These are phyloP conservation scores for Moniliophthora roreri DNA, from an alignment of 1,284 basidiomycete species.

Conservation along the genomic window DNA sequence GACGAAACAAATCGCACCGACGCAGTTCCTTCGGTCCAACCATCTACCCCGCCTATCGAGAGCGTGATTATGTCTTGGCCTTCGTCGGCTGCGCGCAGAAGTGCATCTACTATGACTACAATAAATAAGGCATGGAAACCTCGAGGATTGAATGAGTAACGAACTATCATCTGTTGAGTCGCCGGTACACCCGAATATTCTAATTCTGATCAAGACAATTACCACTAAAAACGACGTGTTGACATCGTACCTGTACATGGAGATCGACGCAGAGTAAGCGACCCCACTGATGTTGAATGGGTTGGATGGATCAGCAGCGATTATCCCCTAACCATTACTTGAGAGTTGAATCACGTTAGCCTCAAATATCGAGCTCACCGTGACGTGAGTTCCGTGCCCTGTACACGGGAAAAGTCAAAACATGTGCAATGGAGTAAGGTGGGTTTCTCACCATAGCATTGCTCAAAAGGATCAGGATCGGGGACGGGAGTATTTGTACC, in stretches of 20 bases:
- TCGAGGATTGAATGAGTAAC: background rate
- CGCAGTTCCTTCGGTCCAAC: background rate
- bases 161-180: background rate
- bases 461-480: background rate
- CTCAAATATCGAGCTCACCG: no score
- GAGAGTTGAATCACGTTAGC: no score
- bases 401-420: background rate
- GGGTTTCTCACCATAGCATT: background rate
- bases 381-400: constrained; percentile 2
- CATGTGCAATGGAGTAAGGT: background rate
- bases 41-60: background rate
- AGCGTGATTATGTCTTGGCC: background rate
- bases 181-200: background rate
- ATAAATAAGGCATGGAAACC: background rate
- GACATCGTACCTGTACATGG: background rate
- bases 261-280: background rate
- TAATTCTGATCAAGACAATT: no score
- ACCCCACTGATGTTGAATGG: background rate
- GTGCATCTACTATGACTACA: background rate
- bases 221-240: no score
- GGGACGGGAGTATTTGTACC: background rate
- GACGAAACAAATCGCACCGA: no score
- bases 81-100: background rate
- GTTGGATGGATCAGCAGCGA: background rate
- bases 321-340: no score